A percentile compares a stretch with the other conserved stretches of the same genome.
phyloP scores from a whole-genome alignment of 441 rosid species.

The Corymbia citriodora region DNA sequence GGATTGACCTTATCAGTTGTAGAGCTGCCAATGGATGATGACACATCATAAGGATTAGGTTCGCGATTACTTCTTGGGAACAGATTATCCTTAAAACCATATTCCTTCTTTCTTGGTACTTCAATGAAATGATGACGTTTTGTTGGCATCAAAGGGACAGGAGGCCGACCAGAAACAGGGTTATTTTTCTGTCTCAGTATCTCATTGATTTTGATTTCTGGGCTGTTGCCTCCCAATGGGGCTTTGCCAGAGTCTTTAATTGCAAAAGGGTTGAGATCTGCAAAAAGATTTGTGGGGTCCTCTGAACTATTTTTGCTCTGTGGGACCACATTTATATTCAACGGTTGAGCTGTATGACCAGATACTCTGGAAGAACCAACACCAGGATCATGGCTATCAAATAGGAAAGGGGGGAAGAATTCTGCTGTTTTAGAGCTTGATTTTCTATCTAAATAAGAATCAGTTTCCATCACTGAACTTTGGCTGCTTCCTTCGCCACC shows the following conservation, averaged over 20 bases:
- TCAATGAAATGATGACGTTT: conserved; percentile 74
- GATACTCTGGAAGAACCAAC: conserved; percentile 49
- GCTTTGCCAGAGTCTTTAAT: conserved; percentile 74
- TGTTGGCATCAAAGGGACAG: conserved; percentile 80
- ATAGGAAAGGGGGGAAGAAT: conserved; percentile 26
- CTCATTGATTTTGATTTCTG: conserved; percentile 51
- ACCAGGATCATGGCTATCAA: conserved; percentile 30
- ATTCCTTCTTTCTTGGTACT: conserved; percentile 76
- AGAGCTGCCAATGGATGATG: conserved; percentile 55
- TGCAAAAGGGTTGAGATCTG: conserved; percentile 95
- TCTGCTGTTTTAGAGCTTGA: conserved; percentile 32
- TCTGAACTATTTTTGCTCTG: conserved; percentile 58
- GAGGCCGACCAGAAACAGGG: conserved; percentile 60
- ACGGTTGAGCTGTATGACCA: conserved; percentile 11
- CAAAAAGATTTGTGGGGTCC: conserved; percentile 75
- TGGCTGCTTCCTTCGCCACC: conserved; percentile 72
- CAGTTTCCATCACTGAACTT: conserved; percentile 29
- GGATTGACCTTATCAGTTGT: conserved; percentile 33
- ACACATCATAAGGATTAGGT: conserved; percentile 49
- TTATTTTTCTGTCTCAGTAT: conserved; percentile 52
- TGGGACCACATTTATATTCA: conserved; percentile 76
- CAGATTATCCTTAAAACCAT: conserved; percentile 57
- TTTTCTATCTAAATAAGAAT: conserved; percentile 25
- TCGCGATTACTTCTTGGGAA: conserved; percentile 69
- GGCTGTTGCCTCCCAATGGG: conserved; percentile 44